Percentiles rank a stretch among this genome's conserved stretches.
These are phyloP conservation scores for Aspergillus aculeatus DNA, from an alignment of 2,329 filamentous ascomycete genomes.

Conservation along the genomic window DNA sequence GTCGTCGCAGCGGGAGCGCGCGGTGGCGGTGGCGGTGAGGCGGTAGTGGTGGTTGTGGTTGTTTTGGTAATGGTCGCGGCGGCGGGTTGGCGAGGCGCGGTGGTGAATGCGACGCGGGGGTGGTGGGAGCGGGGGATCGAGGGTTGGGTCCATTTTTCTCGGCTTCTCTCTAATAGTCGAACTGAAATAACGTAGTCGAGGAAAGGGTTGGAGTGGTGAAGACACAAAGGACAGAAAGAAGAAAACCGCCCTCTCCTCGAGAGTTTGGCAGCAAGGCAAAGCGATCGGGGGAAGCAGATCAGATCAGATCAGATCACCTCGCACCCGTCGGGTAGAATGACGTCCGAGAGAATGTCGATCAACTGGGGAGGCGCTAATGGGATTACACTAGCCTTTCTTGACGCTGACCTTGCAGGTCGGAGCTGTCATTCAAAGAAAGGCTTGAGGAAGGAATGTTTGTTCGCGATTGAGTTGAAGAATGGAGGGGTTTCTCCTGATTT, in stretches of 20 bases:
- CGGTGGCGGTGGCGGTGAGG: constrained; percentile 1
- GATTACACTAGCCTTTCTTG: neutral
- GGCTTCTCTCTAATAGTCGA: neutral
- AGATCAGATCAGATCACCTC: constrained; percentile 16
- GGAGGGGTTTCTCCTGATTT: neutral
- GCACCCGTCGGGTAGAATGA: constrained; percentile 6
- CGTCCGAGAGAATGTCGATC: constrained; percentile 16
- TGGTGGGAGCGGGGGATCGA: constrained; percentile 33
- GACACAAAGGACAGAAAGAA: no score
- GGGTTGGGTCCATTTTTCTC: neutral
- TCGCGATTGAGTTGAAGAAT: neutral
- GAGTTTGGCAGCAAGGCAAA: neutral
- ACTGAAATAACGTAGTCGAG: no score
- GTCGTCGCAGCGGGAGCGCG: constrained; percentile 33
- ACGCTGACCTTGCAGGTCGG: neutral
- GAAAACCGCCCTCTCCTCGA: neutral
- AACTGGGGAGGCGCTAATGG: neutral
- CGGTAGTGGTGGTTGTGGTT: constrained; percentile 23
- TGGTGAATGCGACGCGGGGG: constrained; percentile 34
- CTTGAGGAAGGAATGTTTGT: neutral
- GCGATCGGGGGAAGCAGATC: neutral
- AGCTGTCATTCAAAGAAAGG: neutral
- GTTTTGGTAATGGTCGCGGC: constrained; percentile 14
- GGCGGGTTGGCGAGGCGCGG: constrained; percentile 29
- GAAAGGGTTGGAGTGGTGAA: no score